Base-by-base conservation (phyloP, 108 stramenopile genomes). In the Discostella stelligeroides region DNA sequence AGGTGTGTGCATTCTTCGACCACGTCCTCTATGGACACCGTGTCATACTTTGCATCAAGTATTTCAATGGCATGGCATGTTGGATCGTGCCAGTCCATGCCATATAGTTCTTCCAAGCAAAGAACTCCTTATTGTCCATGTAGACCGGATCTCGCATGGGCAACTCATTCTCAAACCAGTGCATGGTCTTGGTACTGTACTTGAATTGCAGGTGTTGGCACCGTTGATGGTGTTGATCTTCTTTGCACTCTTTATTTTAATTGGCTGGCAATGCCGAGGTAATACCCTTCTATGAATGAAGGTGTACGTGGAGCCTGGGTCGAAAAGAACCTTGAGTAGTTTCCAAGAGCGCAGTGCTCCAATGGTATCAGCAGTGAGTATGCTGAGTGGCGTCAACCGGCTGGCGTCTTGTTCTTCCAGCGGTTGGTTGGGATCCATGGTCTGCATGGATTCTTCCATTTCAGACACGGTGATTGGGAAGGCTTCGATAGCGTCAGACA, bases 1-100 rank as follows among this genome's bases (percentile, higher is more conserved):
- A 82, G 46, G 63, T 85, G 84, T 58, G 25, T 66, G 67, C 71
- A 74, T 23, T 75, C 17, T 4, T 40, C 17, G 10, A 65, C 70
- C 1, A 84, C 75, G 20, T 61, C 61, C 17, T 70, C 46, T 1
- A 63, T 14, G 3, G 57, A 13, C 8, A 63, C 45, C 15, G 24
- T 25, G 0, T 83, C 78, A 46, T 79, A 75, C 24, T 76, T 72
- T 24, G 82, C 40, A 29, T 73, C 77, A 6, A 67, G 27, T 2
- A 83, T 80, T 10, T 49, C 51, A 0, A 34, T 60, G 6, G 58
- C 45, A 55, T 63, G 43, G 15, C 7, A 15, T 28, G 5, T 38
- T 15, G 60, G 28, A 20, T 74, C 65, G 1, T 20, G 2, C 3
- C 5, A 40, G 18, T 68, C 65, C 12, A 46, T 53, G n/a, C 62